Conservation (phyloP, 2,329 filamentous ascomycete species). For the Colletotrichum viniferum region DNA sequence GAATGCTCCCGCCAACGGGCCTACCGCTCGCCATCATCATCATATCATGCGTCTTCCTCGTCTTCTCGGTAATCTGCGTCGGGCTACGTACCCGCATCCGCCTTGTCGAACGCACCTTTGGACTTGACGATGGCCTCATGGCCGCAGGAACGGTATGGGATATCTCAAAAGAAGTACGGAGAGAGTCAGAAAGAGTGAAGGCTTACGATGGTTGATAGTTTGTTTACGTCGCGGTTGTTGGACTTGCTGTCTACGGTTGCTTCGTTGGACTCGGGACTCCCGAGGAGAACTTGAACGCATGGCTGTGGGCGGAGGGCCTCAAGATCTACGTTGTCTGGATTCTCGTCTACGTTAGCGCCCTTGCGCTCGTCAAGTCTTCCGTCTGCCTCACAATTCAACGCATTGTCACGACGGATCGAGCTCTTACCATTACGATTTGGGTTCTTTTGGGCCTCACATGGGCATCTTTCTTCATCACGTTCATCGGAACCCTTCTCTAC, state of each 20-base stretch:
- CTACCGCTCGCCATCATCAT: slow-evolving; percentile 19
- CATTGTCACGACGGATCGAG: slow-evolving; percentile 27
- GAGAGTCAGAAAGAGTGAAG: not conserved
- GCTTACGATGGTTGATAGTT: not conserved
- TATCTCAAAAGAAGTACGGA: not conserved
- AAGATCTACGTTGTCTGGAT: slow-evolving; percentile 29
- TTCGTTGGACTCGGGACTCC: slow-evolving; percentile 26
- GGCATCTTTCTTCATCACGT: slow-evolving; percentile 33
- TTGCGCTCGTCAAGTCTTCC: slow-evolving; percentile 35
- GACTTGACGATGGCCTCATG: slow-evolving; percentile 23
- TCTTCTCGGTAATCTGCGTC: slow-evolving; percentile 13
- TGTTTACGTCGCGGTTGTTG: slow-evolving; percentile 20
- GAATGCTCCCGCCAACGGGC: not conserved
- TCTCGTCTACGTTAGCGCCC: slow-evolving; percentile 27
- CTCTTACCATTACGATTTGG: slow-evolving; percentile 26
- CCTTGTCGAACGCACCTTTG: slow-evolving; percentile 10
- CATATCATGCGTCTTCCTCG: slow-evolving; percentile 11
- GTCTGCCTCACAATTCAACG: slow-evolving; percentile 40
- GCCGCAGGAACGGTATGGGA: slow-evolving; percentile 16
- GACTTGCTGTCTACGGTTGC: slow-evolving; percentile 21
- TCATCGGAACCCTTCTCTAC: slow-evolving; percentile 34
- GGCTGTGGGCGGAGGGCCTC: slow-evolving; percentile 26
- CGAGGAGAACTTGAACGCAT: slow-evolving; percentile 26
- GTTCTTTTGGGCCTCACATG: slow-evolving; percentile 21
- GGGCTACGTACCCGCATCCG: slow-evolving; percentile 6